Percentiles rank a stretch among this genome's conserved stretches.
These are phyloP conservation scores for Fusarium sp. DNA, from an alignment of 2,329 filamentous ascomycete species.

Conservation along the genomic window DNA sequence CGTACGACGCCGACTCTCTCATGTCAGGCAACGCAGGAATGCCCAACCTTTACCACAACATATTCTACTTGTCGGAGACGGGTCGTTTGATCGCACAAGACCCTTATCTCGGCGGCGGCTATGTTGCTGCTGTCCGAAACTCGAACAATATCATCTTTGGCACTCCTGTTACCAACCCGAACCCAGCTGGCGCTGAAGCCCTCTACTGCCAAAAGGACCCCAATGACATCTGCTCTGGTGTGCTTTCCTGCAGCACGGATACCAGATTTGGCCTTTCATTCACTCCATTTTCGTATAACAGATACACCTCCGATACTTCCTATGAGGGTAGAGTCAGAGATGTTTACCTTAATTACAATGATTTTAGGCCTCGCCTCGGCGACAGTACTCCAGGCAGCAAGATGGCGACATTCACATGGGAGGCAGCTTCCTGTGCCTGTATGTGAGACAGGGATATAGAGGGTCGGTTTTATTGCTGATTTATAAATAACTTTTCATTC, in stretches of 20 bases:
- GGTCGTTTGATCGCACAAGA: not conserved
- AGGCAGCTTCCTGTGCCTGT: not conserved
- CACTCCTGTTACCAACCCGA: not conserved
- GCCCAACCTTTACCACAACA: not conserved
- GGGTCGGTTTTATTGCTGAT: too few relatives aligned
- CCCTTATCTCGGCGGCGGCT: too few relatives aligned
- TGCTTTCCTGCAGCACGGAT: not conserved
- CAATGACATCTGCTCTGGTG: not conserved
- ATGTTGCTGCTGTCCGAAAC: not conserved
- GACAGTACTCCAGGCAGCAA: not conserved
- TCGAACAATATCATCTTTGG: not conserved
- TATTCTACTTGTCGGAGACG: not conserved
- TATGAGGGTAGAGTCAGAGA: too few relatives aligned
- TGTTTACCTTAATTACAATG: not conserved
- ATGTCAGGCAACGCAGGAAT: not conserved
- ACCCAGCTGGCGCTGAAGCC: not conserved
- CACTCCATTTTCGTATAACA: too few relatives aligned
- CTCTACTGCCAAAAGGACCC: not conserved
- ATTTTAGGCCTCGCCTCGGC: not conserved
- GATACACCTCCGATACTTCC: too few relatives aligned
- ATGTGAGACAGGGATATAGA: too few relatives aligned
- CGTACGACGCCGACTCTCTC: not conserved
- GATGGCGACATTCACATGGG: not conserved
- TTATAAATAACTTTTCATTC: too few relatives aligned
- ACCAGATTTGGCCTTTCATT: not conserved